Base-by-base conservation (phyloP, 2,329 filamentous ascomycete genomes). In the Dichotomopilus funicola region DNA sequence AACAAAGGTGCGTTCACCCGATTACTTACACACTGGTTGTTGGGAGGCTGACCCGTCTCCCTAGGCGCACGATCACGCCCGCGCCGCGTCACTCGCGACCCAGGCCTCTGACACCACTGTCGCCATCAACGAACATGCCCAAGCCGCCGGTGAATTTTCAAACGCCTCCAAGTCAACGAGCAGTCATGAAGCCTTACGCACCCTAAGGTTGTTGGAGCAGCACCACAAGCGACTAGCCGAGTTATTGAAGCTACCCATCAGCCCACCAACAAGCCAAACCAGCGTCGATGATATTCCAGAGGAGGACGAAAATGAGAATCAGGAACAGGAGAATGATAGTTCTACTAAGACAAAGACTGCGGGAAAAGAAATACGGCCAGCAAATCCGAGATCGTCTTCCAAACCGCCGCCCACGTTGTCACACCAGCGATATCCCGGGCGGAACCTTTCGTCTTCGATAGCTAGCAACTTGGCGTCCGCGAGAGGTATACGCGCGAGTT, bases 391-490 rank as follows among this genome's bases (percentile, higher is more conserved):
- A 49, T 64, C 66, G 57, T 58, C 63, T 38, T 54, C 62, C 37
- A 68, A 67, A 53, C 65, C 66, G 8, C 63, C 68, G 53, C 72
- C 70, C 5, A 68, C 66, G 4, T 58, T 74, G 19, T 57, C 70
- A 8, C 76, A 74, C 36, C 75, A 75, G 58, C 76, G 75, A 36
- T 77, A 78, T 74, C 67, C 82, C 69, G 76, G 82, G 33, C 83
- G 89, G 55, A 87, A 91, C 56, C 75, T 86, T 56, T 83, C 86
- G 2, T 89, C 89, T 0, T 95, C 90, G 1, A 95, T 96, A 59
- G 90, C 89, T 33, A 95, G 83, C 71, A 95, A 95, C 65, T 74
- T 96, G 44, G 91, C 91, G 11, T 90, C 89, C 11, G 90, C 90
- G 36, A 80, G 91, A 61, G 91, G 91, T 13, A 95, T 95, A 63